These are phyloP conservation scores for Cryptococcus floricola DNA, from an alignment of 1,284 basidiomycete genomes.

Conservation along the genomic window DNA sequence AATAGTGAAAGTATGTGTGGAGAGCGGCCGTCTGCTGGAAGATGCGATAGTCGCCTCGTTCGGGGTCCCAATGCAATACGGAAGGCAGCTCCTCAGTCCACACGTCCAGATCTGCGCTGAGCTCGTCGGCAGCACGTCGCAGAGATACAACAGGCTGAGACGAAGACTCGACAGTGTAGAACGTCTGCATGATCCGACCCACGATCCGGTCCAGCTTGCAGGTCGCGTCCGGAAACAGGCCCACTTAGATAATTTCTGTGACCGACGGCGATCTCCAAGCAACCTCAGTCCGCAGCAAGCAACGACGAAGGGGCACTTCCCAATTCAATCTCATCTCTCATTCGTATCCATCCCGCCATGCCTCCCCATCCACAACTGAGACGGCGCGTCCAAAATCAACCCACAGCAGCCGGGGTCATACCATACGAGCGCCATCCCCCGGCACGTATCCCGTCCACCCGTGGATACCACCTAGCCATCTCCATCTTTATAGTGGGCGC, in stretches of 20 bases:
- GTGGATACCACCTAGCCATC: slow-evolving; percentile 32
- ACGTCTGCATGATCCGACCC: slow-evolving; percentile 60
- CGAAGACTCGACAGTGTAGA: slow-evolving; percentile 54
- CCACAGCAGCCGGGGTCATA: neutral
- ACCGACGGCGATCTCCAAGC: too few relatives aligned
- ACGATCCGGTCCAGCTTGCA: slow-evolving; percentile 68
- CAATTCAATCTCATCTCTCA: too few relatives aligned
- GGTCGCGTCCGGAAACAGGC: slow-evolving; percentile 39
- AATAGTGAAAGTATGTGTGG: slow-evolving; percentile 64
- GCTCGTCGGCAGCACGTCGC: slow-evolving; percentile 62
- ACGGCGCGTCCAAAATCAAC: neutral
- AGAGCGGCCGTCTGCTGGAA: slow-evolving; percentile 68
- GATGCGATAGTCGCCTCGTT: slow-evolving; percentile 58
- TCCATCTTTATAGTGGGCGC: slow-evolving; percentile 34
- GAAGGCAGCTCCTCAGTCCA: slow-evolving; percentile 72
- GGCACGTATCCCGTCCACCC: slow-evolving; percentile 18
- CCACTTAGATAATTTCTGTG: too few relatives aligned
- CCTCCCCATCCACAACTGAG: neutral
- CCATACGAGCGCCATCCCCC: slow-evolving; percentile 16
- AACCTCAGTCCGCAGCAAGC: too few relatives aligned
- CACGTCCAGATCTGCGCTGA: slow-evolving; percentile 65
- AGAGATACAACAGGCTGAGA: too few relatives aligned
- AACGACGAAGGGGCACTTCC: too few relatives aligned
- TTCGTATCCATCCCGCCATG: neutral
- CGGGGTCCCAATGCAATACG: slow-evolving; percentile 70